Evolutionary conservation across 225 moss, liverwort and hornwort species (phyloP).

Genomic region (Marchantia polymorpha): DNA sequence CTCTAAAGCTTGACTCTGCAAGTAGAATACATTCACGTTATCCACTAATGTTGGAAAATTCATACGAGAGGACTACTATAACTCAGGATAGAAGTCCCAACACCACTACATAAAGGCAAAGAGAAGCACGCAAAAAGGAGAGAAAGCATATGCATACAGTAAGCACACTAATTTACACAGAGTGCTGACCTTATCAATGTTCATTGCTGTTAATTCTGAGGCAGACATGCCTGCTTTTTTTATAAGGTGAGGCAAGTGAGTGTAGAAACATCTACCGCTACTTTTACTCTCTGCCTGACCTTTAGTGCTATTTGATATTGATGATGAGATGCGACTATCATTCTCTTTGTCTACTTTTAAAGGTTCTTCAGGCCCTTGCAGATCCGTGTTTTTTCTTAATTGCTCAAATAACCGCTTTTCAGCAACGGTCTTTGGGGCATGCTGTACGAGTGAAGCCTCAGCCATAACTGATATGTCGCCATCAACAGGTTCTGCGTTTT

Average conservation of each 20-base stretch:
- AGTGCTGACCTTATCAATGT: conserved; percentile 70
- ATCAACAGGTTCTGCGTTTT: conserved; percentile 66
- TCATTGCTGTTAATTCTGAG: conserved; percentile 78
- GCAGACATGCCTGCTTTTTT: conserved; percentile 77
- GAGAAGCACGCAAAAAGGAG: neutral
- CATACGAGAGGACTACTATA: neutral
- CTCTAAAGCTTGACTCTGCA: conserved; percentile 85
- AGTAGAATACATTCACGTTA: neutral
- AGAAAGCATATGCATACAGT: neutral
- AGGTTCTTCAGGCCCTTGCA: conserved; percentile 29
- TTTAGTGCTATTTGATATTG: conserved; percentile 3
- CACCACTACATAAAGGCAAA: neutral
- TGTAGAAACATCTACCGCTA: conserved; percentile 84
- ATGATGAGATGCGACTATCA: neutral
- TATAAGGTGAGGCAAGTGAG: conserved; percentile 68
- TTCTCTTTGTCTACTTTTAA: conserved; percentile 15
- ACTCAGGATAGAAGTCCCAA: neutral
- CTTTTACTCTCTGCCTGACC: conserved; percentile 20
- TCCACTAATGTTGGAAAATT: no score
- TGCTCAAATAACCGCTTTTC: conserved; percentile 83
- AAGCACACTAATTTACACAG: neutral
- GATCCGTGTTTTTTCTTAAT: conserved; percentile 52
- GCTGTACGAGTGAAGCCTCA: conserved; percentile 68
- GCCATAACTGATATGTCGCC: conserved; percentile 87
- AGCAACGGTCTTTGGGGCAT: conserved; percentile 59